Evolutionary conservation across 345 rosid genomes (phyloP), one percentile per base, ranked within the genome.

Genomic region (Jatropha curcas): DNA sequence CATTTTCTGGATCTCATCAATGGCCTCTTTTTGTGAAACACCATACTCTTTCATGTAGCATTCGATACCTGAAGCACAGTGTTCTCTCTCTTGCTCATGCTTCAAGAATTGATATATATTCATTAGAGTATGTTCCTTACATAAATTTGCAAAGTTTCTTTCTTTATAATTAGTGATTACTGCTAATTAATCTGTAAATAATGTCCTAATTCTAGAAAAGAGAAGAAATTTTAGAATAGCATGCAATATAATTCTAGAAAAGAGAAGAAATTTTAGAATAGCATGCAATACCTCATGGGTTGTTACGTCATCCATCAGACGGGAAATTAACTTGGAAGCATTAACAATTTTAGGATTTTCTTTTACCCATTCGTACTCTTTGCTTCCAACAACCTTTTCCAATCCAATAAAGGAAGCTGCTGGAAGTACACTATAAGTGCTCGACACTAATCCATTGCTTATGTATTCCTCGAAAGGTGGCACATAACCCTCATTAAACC

Each of bases 391-490:
- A 5, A 48, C 2, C 2, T 13, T 53, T 53, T 22, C 57, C 57
- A 53, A n/a, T 53, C 57, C 57, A 22, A n/a, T 53, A 5, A 53
- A 53, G 12, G 57, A 48, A 14, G n/a, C n/a, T 2, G 53, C 53
- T 4, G 53, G 53, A 48, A 48, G 19, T 16, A 17, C 53, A 7
- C 53, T 17, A 1, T 48, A 17, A 14, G n/a, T 17, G n/a, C 53
- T 48, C 0, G 53, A 0, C 16, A 17, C 1, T 9, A 59, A 16
- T 57, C 55, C 73, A 22, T 71, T 46, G 11, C 2, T 3, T 1
- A 60, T 1, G 6, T 43, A 71, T 58, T 60, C 70, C 1, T 72
- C 46, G 5, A 51, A 22, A 1, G 70, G 6, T 19, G 76, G 76
- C 19, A 64, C 53, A 28, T 64, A 7, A 0, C 59, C n/a, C 0